Percentiles rank a stretch among this genome's conserved stretches.
Evolutionary conservation across 768 basidiomycete genomes (phyloP).

Genomic region (Naganishia kalamii): DNA sequence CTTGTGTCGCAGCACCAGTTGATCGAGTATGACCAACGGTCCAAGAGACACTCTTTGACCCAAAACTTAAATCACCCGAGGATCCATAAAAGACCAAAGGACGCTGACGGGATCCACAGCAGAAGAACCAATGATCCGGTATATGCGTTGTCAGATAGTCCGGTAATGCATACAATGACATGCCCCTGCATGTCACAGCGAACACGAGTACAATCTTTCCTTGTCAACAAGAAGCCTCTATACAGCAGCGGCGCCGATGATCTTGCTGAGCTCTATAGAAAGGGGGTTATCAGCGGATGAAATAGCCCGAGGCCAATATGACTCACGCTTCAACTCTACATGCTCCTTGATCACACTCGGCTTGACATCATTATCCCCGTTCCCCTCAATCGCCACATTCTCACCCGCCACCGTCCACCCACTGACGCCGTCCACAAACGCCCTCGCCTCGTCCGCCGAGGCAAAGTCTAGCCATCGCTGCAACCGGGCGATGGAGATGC

Average conservation of each 20-base stretch:
- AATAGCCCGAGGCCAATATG: neutral
- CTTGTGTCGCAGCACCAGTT: no score
- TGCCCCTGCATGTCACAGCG: neutral
- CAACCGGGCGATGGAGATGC: slow-evolving; percentile 34
- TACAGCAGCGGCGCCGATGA: slow-evolving; percentile 41
- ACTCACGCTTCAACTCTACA: slow-evolving; percentile 47
- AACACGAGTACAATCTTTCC: neutral
- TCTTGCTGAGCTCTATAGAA: slow-evolving; percentile 43
- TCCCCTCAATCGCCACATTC: slow-evolving; percentile 36
- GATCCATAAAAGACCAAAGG: no score
- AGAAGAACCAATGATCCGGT: no score
- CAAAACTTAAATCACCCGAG: no score
- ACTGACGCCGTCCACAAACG: slow-evolving; percentile 32
- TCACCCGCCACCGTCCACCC: slow-evolving; percentile 46
- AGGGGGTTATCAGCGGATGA: neutral
- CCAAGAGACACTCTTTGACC: no score
- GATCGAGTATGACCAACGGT: no score
- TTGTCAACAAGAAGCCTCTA: neutral
- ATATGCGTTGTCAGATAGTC: neutral
- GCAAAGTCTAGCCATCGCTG: slow-evolving; percentile 42
- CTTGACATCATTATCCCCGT: slow-evolving; percentile 48
- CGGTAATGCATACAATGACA: neutral
- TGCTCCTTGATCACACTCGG: slow-evolving; percentile 46
- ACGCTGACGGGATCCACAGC: no score
- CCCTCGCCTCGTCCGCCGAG: slow-evolving; percentile 25